Evolutionary conservation across 2,329 filamentous ascomycete genomes (phyloP), one percentile per base, ranked within the genome.

Genomic region (Aspergillus vadensis): DNA sequence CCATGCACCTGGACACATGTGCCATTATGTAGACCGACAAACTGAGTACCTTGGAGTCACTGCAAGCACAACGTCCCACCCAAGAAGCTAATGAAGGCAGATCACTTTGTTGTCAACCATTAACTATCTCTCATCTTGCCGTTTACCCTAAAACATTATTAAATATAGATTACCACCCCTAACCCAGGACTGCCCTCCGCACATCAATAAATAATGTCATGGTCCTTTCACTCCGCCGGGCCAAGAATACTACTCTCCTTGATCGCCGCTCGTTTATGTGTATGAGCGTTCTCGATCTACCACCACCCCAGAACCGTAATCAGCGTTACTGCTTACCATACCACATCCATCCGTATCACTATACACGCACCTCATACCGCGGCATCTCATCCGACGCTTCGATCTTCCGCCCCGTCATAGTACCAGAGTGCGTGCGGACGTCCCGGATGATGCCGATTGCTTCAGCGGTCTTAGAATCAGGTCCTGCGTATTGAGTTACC

Each of bases 401-500:
- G 10, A 79, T 74, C 44, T 72, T 72, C n/a, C 74, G 71, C 5
- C 73, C 74, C 0, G 74, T 73, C 53, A 74, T 62, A 2, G 67
- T 69, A 8, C 71, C 69, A 0, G 71, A 66, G 51, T 72, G 55
- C 0, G 76, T 78, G 44, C 76, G 61, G 17, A 80, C 71, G 14
- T 74, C 64, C 55, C 67, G 70, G 62, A 80, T 75, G 14, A 67
- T 67, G 9, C 78, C 78, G n/a, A 70, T 67, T 23, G 71, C 73
- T 36, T 73, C 70, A 27, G 72, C 76, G 17, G 78, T 79, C 19
- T 77, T 72, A 19, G 75, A 76, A 4, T 74, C 66, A 15, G 72
- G 71, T 23, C 77, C 77, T 80, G 44, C n/a, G 12, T 5, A 36
- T 32, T 14, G 4, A 12, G 4, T 14, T 5, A 1, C 3, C 4